Conservation (phyloP, 2,329 filamentous ascomycete genomes). For the Tolypocladium tropicale region DNA sequence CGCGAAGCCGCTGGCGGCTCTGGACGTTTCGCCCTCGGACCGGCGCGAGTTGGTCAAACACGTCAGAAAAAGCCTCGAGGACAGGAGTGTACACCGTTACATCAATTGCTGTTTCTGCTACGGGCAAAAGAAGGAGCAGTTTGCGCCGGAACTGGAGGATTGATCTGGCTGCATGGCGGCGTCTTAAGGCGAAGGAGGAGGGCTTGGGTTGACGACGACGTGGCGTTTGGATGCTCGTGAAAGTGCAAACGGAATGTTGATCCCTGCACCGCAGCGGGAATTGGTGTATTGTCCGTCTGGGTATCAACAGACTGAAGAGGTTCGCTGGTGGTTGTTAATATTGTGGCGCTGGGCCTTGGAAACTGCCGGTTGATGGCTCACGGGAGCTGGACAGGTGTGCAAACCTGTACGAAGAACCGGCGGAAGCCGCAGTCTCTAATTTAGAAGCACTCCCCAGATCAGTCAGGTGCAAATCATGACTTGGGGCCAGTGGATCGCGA, state of each 20-base stretch:
- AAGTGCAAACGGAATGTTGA: not conserved
- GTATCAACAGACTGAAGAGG: not conserved
- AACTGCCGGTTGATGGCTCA: not conserved
- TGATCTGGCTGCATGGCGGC: not conserved
- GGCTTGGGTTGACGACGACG: not conserved
- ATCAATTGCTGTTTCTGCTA: constrained; percentile 31
- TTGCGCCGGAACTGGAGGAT: not conserved
- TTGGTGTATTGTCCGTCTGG: not conserved
- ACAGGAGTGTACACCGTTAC: constrained; percentile 29
- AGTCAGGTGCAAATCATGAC: not conserved
- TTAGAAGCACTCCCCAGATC: not conserved
- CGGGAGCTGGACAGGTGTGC: not conserved
- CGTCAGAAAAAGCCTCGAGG: constrained; percentile 22
- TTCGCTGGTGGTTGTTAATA: not conserved
- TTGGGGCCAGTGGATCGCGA: not conserved
- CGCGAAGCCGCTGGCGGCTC: constrained; percentile 28
- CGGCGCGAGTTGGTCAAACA: constrained; percentile 20
- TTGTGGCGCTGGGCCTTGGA: not conserved
- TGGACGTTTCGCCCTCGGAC: constrained; percentile 23
- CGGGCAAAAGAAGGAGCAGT: constrained; percentile 26
- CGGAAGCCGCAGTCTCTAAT: not conserved
- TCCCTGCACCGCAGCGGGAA: too few species aligned
- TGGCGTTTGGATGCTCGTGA: not conserved
- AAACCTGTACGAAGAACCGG: not conserved
- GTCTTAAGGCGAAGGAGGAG: not conserved